A percentile compares a stretch with the other conserved stretches of the same genome.
Conservation (phyloP, 306 rosid genomes). For the Castanospermum australe region DNA sequence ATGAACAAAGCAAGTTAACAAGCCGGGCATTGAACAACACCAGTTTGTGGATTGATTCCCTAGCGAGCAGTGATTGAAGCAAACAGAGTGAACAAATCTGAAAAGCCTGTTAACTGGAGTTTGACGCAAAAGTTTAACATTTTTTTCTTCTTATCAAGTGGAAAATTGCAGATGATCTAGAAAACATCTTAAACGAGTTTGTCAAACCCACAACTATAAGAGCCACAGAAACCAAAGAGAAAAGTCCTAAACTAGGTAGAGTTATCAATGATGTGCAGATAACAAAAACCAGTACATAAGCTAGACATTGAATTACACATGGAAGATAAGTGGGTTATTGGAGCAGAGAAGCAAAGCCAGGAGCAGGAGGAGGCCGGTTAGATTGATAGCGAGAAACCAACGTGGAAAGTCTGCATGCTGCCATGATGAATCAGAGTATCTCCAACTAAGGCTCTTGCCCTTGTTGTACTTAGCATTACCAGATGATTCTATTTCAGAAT, state of each 20-base stretch:
- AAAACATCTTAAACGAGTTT: too few relatives aligned
- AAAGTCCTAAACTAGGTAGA: too few relatives aligned
- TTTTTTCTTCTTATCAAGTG: too few relatives aligned
- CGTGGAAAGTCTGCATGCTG: slow-evolving; percentile 50
- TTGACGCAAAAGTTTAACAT: too few relatives aligned
- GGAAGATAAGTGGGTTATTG: neutral
- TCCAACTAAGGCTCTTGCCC: neutral
- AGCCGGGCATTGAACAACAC: too few relatives aligned
- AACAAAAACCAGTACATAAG: neutral
- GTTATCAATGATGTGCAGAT: neutral
- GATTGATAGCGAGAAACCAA: slow-evolving; percentile 42
- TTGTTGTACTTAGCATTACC: neutral
- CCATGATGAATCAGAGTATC: slow-evolving; percentile 42
- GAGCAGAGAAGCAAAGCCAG: slow-evolving; percentile 41
- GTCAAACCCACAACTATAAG: too few relatives aligned
- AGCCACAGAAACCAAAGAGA: neutral
- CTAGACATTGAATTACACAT: neutral
- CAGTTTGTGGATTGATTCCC: too few relatives aligned
- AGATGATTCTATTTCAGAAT: neutral
- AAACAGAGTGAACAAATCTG: too few relatives aligned
- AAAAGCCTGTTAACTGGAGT: too few relatives aligned
- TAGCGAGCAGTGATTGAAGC: too few relatives aligned
- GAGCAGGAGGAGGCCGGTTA: slow-evolving; percentile 13
- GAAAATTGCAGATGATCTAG: too few relatives aligned
- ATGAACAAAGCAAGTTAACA: too few relatives aligned